Conservation (phyloP, 371 early-diverging fungal genomes). For the Syncephalastrum sp. region DNA sequence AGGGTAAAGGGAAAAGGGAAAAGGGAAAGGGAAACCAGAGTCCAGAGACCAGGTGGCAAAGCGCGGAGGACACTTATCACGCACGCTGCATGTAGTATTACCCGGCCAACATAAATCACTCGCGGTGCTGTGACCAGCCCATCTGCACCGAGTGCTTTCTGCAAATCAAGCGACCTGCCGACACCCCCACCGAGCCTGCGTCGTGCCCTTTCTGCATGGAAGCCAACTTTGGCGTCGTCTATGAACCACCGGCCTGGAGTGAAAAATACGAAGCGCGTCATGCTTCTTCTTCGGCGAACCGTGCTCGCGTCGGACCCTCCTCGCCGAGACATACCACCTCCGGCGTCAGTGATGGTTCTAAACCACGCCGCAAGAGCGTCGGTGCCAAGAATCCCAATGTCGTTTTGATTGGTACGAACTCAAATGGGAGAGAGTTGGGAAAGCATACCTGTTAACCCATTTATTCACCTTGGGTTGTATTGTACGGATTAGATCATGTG, state of each 20-base stretch:
- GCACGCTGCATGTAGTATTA: conserved; percentile 64
- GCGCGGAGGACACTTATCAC: neutral
- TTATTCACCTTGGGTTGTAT: neutral
- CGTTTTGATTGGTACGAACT: conserved; percentile 66
- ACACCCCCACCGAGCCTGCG: conserved; percentile 53
- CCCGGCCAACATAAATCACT: conserved; percentile 89
- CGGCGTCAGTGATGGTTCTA: conserved; percentile 24
- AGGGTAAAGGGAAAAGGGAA: neutral
- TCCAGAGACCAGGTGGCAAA: too few species aligned
- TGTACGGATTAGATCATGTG: conserved; percentile 60
- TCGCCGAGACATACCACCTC: conserved; percentile 37
- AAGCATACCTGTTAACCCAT: neutral
- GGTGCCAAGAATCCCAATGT: conserved; percentile 64
- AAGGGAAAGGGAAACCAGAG: neutral
- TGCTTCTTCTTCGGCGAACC: neutral
- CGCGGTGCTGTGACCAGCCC: conserved; percentile 92
- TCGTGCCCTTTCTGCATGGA: conserved; percentile 89
- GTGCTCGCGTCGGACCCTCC: neutral
- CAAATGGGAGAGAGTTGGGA: too few species aligned
- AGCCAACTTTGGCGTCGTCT: conserved; percentile 82
- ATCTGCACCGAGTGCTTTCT: conserved; percentile 96
- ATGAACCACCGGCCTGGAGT: conserved; percentile 56
- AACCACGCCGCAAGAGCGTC: conserved; percentile 56
- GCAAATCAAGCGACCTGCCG: conserved; percentile 82
- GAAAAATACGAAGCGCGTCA: conserved; percentile 15